Evolutionary conservation across 2,329 filamentous ascomycete species (phyloP), one percentile per base, ranked within the genome.

Genomic region (Colletotrichum salicis): DNA sequence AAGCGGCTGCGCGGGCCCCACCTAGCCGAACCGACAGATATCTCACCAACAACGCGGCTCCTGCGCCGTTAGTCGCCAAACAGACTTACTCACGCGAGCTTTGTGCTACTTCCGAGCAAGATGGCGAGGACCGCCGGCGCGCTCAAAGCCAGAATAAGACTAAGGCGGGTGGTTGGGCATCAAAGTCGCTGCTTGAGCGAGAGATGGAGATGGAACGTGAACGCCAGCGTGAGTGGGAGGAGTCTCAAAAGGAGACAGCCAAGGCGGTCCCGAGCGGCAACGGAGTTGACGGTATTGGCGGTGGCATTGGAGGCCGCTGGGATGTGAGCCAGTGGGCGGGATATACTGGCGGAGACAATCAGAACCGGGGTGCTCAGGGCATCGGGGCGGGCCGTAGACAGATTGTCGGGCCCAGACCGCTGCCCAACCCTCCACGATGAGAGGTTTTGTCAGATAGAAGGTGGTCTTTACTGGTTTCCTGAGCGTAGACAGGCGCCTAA

Each of bases 141-240:
- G 81, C 83, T 1, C 86, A 88, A 64, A 85, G 88, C 12, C 90
- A 92, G 77, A 81, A 83, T 60, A 86, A 88, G 78, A 92, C 90
- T 24, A 90, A 90, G 79, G 88, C 90, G 1, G 87, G 84, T 33
- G 90, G 89, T 0, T 90, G 87, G 88, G 90, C 90, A 1, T 87
- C 87, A 74, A 93, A 92, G 83, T 93, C 91, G 0, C 85, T 95
- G 11, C 87, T 95, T 1, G 93, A 95, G 82, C 89, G 92, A 33
- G 93, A 95, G 81, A 94, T 95, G 92, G 93, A 95, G 80, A 86
- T 92, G 79, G 93, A 95, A 81, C 86, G 93, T 10, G 89, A 94
- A 82, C 86, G 93, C 15, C 93, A 95, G 82, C 87, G 86, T 67
- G 93, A 95, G 79, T 95, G 94, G 94, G 93, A 96, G 80, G 90